Conservation (phyloP, 805 yeast genomes). For the Ogataea trehalophila region DNA sequence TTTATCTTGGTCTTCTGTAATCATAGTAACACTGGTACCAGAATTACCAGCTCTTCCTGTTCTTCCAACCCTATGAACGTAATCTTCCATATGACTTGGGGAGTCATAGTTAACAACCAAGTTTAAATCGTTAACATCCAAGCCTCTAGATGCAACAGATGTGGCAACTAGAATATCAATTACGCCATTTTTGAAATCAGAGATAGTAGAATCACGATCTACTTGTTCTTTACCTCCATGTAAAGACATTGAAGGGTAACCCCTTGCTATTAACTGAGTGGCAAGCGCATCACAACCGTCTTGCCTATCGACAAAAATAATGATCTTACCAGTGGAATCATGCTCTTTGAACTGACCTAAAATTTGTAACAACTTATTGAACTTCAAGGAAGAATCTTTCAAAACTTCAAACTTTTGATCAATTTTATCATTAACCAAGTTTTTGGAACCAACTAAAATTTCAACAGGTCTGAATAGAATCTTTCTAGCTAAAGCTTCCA, state of each 20-base stretch:
- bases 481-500: conserved; percentile 70
- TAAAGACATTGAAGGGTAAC: conserved; percentile 59
- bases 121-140: conserved; percentile 83
- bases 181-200: conserved; percentile 59
- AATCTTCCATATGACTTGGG: conserved; percentile 89
- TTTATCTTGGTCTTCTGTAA: conserved; percentile 56
- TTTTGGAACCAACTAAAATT: conserved; percentile 73
- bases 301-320: conserved; percentile 87
- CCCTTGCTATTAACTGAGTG: conserved; percentile 44
- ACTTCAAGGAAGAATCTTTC: conserved; percentile 55
- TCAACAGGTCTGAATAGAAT: conserved; percentile 63
- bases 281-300: conserved; percentile 74
- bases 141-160: conserved; percentile 90
- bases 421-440: conserved; percentile 77
- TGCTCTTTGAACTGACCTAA: conserved; percentile 41
- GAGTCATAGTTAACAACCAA: conserved; percentile 78
- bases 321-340: conserved; percentile 44
- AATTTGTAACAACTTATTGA: conserved; percentile 46
- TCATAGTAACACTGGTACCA: conserved; percentile 71
- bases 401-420: conserved; percentile 66
- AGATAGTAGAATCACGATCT: conserved; percentile 72
- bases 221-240: conserved; percentile 92
- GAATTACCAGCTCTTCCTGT: conserved; percentile 87
- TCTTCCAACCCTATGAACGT: conserved; percentile 92
- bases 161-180: conserved; percentile 78